Evolutionary conservation across 2,329 filamentous ascomycete genomes (phyloP), one percentile per base, ranked within the genome.

Genomic region (Amauroascus verrucosus): DNA sequence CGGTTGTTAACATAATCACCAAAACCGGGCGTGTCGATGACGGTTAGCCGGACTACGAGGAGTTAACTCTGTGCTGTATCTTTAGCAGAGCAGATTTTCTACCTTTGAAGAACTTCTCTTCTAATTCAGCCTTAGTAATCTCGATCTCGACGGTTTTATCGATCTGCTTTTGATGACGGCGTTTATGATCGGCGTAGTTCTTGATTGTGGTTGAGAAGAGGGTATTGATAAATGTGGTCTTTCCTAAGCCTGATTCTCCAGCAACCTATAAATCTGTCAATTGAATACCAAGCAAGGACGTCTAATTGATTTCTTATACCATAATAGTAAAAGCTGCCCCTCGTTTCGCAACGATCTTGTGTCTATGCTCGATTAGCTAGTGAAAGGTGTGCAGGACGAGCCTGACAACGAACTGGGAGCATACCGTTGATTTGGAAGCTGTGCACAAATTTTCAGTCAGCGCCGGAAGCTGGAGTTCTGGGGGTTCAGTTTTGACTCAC

Each of bases 41-140:
- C 93, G 60, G 93, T 98, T 68, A 98, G 77, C 70, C 93, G 93
- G 70, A 98, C 93, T 97, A 67, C 51, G 63, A 61, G 43, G 38
- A 43, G 60, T 60, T 64, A 63, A 56, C 53, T 24, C 43, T 50
- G 5, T 18, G 41, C 6, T 16, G n/a, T 16, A 14, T 26, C 20
- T 6, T 30, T 16, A 45, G 14, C 7, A 14, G 20, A 13, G n/a
- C 13, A 22, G 22, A 38, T 26, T 11, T 24, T 28, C 43, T 77
- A 96, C 91, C 91, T 82, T 98, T 98, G 85, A 98, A 98, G 81
- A 98, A 98, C 79, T 98, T 98, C 85, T 98, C 93, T 77, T 98
- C 93, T 60, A 98, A 78, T 78, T 98, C 93, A 56, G 93, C 93
- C 82, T 98, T 98, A 72, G 93, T 98, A 70, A 98, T 98, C 75